phyloP scores from a whole-genome alignment of 2,329 filamentous ascomycete genomes.

The Ophiostoma novo-ulmi region DNA sequence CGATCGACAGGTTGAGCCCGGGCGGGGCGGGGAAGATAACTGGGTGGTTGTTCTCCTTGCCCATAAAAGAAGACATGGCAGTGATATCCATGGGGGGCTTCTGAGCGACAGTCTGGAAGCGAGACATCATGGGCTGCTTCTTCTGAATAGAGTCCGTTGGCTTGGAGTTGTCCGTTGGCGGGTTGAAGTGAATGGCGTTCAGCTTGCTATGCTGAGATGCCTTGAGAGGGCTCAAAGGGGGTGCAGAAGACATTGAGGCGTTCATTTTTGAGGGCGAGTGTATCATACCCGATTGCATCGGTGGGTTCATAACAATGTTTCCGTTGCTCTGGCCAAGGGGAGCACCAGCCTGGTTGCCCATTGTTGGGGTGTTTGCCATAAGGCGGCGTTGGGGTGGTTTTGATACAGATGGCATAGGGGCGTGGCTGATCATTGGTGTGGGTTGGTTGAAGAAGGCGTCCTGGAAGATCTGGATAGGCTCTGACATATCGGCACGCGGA shows the following conservation, averaged over 20 bases:
- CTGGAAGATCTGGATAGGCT: slow-evolving; percentile 50
- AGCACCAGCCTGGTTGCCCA: slow-evolving; percentile 29
- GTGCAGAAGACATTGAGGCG: slow-evolving; percentile 49
- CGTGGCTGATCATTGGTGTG: slow-evolving; percentile 50
- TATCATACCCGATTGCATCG: slow-evolving; percentile 47
- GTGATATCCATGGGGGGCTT: slow-evolving; percentile 45
- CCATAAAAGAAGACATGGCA: slow-evolving; percentile 34
- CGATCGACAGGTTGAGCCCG: slow-evolving; percentile 46
- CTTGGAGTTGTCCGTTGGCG: slow-evolving; percentile 51
- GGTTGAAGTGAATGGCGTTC: slow-evolving; percentile 62
- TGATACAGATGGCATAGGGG: slow-evolving; percentile 50
- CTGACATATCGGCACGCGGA: slow-evolving; percentile 44
- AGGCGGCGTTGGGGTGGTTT: slow-evolving; percentile 47
- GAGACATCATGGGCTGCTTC: slow-evolving; percentile 55
- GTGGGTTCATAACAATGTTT: slow-evolving; percentile 51
- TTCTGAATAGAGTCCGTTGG: slow-evolving; percentile 65
- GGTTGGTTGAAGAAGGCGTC: slow-evolving; percentile 46
- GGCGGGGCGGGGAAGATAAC: slow-evolving; percentile 46
- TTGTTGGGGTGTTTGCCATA: slow-evolving; percentile 31
- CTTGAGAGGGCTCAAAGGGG: slow-evolving; percentile 55
- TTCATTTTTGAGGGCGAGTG: slow-evolving; percentile 65
- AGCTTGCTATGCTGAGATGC: slow-evolving; percentile 55
- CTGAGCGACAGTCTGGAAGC: slow-evolving; percentile 53
- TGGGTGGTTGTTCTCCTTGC: slow-evolving; percentile 54
- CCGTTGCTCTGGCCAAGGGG: slow-evolving; percentile 19